phyloP scores from a whole-genome alignment of 164 flowering plant genomes.

The Tetracentron sinense region DNA sequence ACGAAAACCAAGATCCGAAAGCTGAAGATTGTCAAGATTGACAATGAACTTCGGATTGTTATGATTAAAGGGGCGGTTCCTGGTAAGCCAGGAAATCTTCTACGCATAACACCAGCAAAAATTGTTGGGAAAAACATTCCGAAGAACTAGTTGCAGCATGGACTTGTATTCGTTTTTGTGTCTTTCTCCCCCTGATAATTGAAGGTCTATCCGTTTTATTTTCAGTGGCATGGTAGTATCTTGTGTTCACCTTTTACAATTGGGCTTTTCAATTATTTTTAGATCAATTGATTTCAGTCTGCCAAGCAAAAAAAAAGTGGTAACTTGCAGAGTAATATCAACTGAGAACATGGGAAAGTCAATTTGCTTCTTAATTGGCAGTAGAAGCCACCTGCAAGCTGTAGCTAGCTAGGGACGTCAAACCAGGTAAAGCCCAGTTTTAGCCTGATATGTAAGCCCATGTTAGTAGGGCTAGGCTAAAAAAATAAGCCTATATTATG shows the following conservation, averaged over 20 bases:
- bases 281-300: no score
- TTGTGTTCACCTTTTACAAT: neutral
- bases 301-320: no score
- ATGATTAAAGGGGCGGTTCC: conserved; percentile 96
- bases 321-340: no score
- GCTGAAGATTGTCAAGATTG: conserved; percentile 80
- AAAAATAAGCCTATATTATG: no score
- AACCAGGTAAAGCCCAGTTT: no score
- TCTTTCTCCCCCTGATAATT: neutral
- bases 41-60: conserved; percentile 68
- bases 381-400: no score
- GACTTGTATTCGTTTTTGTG: neutral
- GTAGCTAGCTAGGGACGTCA: no score
- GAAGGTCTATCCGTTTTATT: neutral
- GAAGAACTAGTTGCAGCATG: conserved; percentile 39
- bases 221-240: neutral
- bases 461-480: no score
- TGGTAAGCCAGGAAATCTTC: conserved; percentile 98
- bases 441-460: no score
- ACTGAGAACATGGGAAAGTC: no score
- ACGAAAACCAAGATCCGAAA: conserved; percentile 80
- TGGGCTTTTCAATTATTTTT: neutral
- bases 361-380: no score
- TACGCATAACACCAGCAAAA: conserved; percentile 91
- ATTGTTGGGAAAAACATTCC: conserved; percentile 94